Base-by-base conservation (phyloP, 352 stramenopile species). In the Globisporangium solare region DNA sequence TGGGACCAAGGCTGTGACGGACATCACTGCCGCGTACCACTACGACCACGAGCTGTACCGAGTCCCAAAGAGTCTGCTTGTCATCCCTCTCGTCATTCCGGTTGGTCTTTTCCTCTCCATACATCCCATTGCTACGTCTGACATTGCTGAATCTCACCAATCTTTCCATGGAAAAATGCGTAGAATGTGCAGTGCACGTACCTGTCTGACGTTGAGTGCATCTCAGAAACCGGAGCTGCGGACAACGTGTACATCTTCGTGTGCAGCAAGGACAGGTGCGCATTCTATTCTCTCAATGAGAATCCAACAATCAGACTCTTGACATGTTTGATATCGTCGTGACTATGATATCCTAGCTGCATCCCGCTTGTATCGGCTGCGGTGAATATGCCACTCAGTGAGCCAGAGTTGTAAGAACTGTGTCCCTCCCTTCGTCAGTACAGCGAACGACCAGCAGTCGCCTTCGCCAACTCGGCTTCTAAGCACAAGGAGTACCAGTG, bases 211-310 rank as follows among this genome's bases (percentile, higher is more conserved):
- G 79, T 93, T 27, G 70, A 89, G 58, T 88, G 70, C 50, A 75
- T 93, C 56, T 88, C 76, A 10, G 75, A 89, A 54, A 69, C 68
- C 0, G 76, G 79, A 0, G 83, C 81, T 12, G 79, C 83, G 35
- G 83, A 92, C 61, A 88, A 73, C 54, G 61, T 93, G 54, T 90
- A 72, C 59, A 86, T 93, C 57, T 92, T 89, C 51, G 76, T 93
- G 0, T 93, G 83, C 61, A 71, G 81, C 56, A 91, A 93, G 64
- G 79, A 92, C 53, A 91, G 82, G 83, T 89, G 55, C 1, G 58
- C 15, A 47, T 24, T 15, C 18, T 49, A 14, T 21, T 49, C 35
- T n/a, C 15, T 24, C 8, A 5, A 11, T 37, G 39, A n/a, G 12
- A 43, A 43, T 18, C 2, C 39, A 43, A 43, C 39, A 43, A 13